These are phyloP conservation scores for Eucalyptus cloeziana DNA, from an alignment of 345 rosid species.

Conservation along the genomic window DNA sequence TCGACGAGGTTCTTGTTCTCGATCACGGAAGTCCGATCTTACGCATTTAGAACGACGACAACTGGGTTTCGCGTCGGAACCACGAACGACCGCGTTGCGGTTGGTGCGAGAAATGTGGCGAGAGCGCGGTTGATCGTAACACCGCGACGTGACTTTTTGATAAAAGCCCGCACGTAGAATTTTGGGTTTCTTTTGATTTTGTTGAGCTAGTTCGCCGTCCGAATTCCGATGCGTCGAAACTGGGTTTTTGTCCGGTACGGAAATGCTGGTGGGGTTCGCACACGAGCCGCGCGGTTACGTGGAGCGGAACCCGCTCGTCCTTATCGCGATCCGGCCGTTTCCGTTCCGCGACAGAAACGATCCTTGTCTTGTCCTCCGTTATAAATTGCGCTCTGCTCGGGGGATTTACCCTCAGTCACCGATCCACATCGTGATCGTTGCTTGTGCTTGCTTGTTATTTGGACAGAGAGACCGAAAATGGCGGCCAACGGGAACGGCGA, in stretches of 20 bases:
- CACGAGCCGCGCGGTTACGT: neutral
- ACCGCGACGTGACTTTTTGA: neutral
- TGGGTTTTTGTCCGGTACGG: neutral
- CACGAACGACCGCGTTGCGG: neutral
- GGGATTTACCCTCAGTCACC: neutral
- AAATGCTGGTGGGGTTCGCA: neutral
- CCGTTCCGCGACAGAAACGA: neutral
- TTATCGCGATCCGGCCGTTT: neutral
- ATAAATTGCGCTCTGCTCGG: neutral
- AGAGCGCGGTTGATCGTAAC: neutral
- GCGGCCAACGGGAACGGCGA: conserved; percentile 22
- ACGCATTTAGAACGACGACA: neutral
- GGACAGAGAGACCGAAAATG: neutral
- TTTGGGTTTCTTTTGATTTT: neutral
- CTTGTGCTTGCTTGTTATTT: neutral
- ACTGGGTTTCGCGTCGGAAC: neutral
- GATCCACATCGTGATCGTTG: neutral
- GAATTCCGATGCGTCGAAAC: neutral
- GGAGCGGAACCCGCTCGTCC: neutral
- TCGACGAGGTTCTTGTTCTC: neutral
- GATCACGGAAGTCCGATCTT: neutral
- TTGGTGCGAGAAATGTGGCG: neutral
- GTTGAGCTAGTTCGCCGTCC: neutral
- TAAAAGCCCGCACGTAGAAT: neutral
- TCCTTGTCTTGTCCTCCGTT: neutral